Conservation (phyloP, 2,329 filamentous ascomycete species). For the Alternaria consortialis region DNA sequence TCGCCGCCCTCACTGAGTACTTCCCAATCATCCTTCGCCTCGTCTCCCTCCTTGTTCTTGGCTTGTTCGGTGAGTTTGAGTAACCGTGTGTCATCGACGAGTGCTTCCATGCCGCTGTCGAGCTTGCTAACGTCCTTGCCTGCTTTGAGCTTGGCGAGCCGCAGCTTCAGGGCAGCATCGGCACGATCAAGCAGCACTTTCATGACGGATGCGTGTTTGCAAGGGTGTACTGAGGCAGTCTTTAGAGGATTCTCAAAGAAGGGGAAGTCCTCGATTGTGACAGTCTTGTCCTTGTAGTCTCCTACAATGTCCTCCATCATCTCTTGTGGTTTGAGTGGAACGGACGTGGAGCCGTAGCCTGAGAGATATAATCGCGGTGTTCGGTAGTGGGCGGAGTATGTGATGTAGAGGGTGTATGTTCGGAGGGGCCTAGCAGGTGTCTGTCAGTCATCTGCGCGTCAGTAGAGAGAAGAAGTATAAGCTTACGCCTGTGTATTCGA, state of each 20-base stretch:
- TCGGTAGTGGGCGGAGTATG: conserved; percentile 95
- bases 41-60: conserved; percentile 54
- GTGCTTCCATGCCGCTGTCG: conserved; percentile 76
- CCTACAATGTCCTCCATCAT: conserved; percentile 99
- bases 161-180: conserved; percentile 88
- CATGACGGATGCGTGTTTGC: conserved; percentile 98
- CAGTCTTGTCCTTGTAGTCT: conserved; percentile 98
- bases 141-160: conserved; percentile 80
- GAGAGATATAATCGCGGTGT: conserved; percentile 95
- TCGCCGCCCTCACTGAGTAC: conserved; percentile 66
- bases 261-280: conserved; percentile 96
- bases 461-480: not conserved
- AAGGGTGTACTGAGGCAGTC: conserved; percentile 96
- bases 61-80: conserved; percentile 64
- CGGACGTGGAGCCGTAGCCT: conserved; percentile 81
- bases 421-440: conserved; percentile 71
- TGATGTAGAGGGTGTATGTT: conserved; percentile 98
- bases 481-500: conserved; percentile 65
- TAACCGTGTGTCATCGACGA: conserved; percentile 81
- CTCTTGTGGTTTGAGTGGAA: conserved; percentile 79
- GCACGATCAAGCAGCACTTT: conserved; percentile 95
- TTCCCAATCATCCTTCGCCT: conserved; percentile 67
- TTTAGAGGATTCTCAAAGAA: conserved; percentile 92
- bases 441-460: conserved; percentile 15
- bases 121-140: conserved; percentile 63